phyloP scores from a whole-genome alignment of 768 basidiomycete species.

The Albatrellus ellisii region DNA sequence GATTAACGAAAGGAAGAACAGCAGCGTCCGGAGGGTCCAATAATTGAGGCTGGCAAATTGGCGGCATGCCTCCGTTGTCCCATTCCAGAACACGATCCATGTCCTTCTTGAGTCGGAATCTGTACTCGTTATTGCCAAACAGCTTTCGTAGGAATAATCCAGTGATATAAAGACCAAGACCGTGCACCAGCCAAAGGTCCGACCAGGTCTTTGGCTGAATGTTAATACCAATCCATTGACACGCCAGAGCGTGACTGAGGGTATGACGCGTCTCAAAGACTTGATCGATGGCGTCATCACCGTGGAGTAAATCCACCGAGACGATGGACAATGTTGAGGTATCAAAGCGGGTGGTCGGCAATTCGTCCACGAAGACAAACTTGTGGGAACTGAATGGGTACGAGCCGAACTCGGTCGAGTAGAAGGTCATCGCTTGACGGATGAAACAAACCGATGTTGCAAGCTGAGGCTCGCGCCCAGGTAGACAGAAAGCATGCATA shows the following conservation, averaged over 20 bases:
- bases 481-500: slow-evolving; percentile 89
- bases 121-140: slow-evolving; percentile 93
- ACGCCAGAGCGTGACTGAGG: slow-evolving; percentile 79
- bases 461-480: slow-evolving; percentile 71
- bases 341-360: slow-evolving; percentile 72
- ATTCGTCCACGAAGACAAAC: slow-evolving; percentile 84
- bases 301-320: slow-evolving; percentile 71
- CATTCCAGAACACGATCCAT: slow-evolving; percentile 84
- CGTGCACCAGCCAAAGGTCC: slow-evolving; percentile 96
- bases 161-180: slow-evolving; percentile 82
- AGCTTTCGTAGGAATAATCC: slow-evolving; percentile 77
- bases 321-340: slow-evolving; percentile 74
- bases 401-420: slow-evolving; percentile 82
- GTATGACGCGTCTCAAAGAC: slow-evolving; percentile 82
- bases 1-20: slow-evolving; percentile 76
- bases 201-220: slow-evolving; percentile 89
- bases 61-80: slow-evolving; percentile 83
- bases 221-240: slow-evolving; percentile 95
- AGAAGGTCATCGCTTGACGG: slow-evolving; percentile 86
- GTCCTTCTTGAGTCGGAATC: slow-evolving; percentile 90
- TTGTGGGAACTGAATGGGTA: slow-evolving; percentile 96
- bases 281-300: slow-evolving; percentile 85
- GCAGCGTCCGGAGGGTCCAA: slow-evolving; percentile 75
- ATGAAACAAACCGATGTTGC: slow-evolving; percentile 60
- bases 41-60: slow-evolving; percentile 84